Conservation (phyloP, 2,329 filamentous ascomycete species). For the Penicillium sp. region DNA sequence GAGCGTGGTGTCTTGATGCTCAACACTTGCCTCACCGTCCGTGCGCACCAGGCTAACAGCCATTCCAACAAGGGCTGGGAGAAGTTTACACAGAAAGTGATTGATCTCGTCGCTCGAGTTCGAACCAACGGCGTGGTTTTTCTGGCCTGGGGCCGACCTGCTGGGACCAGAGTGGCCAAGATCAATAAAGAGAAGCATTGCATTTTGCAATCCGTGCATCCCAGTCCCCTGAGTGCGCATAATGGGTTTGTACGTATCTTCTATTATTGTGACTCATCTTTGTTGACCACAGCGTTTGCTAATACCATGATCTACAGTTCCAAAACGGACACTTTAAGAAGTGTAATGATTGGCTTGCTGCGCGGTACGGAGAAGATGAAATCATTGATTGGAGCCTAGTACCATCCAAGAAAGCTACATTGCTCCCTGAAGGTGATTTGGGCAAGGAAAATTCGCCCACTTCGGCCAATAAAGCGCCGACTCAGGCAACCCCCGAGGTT, state of each 20-base stretch:
- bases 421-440: slow-evolving; percentile 15
- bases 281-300: neutral
- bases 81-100: slow-evolving; percentile 82
- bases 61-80: slow-evolving; percentile 91
- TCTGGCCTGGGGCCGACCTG: slow-evolving; percentile 86
- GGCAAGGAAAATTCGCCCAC: slow-evolving; percentile 26
- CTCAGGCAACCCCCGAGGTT: neutral
- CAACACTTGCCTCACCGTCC: slow-evolving; percentile 92
- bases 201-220: slow-evolving; percentile 83
- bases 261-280: neutral
- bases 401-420: slow-evolving; percentile 19
- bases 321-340: slow-evolving; percentile 47
- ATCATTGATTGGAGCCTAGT: slow-evolving; percentile 80
- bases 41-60: slow-evolving; percentile 79
- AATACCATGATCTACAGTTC: slow-evolving; percentile 30
- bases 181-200: slow-evolving; percentile 71
- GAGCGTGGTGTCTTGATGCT: slow-evolving; percentile 87
- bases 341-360: slow-evolving; percentile 64
- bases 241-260: slow-evolving; percentile 64
- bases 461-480: slow-evolving; percentile 10
- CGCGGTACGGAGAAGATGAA: slow-evolving; percentile 72
- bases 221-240: slow-evolving; percentile 82
- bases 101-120: slow-evolving; percentile 77
- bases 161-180: slow-evolving; percentile 71
- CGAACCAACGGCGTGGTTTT: slow-evolving; percentile 83